Base-by-base conservation (phyloP, 202 grass and related monocot species). In the Bolboschoenoplectus hybrid region DNA sequence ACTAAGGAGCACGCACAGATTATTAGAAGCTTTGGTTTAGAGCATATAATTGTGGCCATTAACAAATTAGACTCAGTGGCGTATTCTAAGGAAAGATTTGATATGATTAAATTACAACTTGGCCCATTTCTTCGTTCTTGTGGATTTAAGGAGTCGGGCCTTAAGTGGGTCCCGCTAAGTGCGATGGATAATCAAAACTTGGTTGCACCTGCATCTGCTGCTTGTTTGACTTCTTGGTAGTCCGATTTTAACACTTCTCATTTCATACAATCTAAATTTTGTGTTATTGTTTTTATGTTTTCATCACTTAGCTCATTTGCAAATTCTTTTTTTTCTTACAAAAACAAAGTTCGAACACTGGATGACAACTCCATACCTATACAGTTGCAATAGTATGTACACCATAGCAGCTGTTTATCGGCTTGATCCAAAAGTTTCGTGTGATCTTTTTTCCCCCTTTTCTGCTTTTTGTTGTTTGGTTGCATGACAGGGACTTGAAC, bases 1-100 rank as follows among this genome's bases (percentile, higher is more conserved):
- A 98, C 95, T 63, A 98, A 95, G 75, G 91, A 98, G 63, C 95
- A 98, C 17, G 85, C 93, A 85, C 91, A 95, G 72, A 90, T 93
- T 82, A 89, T 94, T 87, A 87, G 95, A 88, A 93, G 91, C 86
- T 95, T 98, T 86, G 93, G 95, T 71, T 83, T 98, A 69, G 95
- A 98, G 11, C 87, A 91, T 58, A 88, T 98, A 86, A 93, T 98
- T 69, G 70, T 98, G 65, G 90, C 91, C 78, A 85, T 98, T 80
- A 98, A 98, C 85, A 98, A 98, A 83, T 92, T 98, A 91, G 95
- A 98, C 88, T 62, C 55, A 4, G 91, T 95, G 55, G 85, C 86
- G 80, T 95, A 88, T 85, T 95, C 89, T 1, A 87, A 89, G 19
- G 85, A 95, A 1, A 87, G 89, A 45, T 95, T 98, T 88, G 62